Evolutionary conservation across 2,329 filamentous ascomycete species (phyloP).

Genomic region (Leptographium radiaticola): DNA sequence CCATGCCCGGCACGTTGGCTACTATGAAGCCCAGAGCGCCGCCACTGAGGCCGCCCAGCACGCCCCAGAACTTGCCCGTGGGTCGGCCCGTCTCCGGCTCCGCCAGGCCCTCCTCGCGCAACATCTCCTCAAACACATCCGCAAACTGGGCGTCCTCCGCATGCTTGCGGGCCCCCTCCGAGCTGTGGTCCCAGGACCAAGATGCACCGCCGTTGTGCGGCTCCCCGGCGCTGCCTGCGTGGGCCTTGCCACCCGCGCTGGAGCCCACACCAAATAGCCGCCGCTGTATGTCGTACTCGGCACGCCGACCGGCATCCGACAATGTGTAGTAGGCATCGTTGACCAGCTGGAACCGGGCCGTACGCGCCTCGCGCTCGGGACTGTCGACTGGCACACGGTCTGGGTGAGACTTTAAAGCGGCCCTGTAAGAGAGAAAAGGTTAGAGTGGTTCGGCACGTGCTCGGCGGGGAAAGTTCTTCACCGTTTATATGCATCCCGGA

Average conservation of each 20-base stretch:
- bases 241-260: no score
- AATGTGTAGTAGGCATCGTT: conserved; percentile 41
- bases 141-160: conserved; percentile 73
- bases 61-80: conserved; percentile 70
- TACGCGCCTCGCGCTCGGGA: conserved; percentile 68
- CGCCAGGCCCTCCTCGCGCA: conserved; percentile 73
- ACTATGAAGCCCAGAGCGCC: conserved; percentile 91
- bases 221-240: conserved; percentile 18
- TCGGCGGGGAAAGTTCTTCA: conserved; percentile 18
- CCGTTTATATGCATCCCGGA: conserved; percentile 93
- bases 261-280: conserved; percentile 36
- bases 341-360: conserved; percentile 41
- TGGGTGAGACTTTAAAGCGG: conserved; percentile 83
- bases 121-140: conserved; percentile 81
- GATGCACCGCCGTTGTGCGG: conserved; percentile 27
- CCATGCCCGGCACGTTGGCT: conserved; percentile 75
- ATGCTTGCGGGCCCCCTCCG: conserved; percentile 31
- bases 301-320: conserved; percentile 61
- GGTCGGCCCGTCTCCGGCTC: conserved; percentile 44
- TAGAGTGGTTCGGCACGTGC: background rate
- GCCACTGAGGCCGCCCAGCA: conserved; percentile 76
- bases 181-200: conserved; percentile 55
- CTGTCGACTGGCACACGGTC: conserved; percentile 78
- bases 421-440: conserved; percentile 32
- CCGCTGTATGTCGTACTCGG: conserved; percentile 72